phyloP scores from a whole-genome alignment of 202 grass and related monocot species.

The Saccharum hybrid region DNA sequence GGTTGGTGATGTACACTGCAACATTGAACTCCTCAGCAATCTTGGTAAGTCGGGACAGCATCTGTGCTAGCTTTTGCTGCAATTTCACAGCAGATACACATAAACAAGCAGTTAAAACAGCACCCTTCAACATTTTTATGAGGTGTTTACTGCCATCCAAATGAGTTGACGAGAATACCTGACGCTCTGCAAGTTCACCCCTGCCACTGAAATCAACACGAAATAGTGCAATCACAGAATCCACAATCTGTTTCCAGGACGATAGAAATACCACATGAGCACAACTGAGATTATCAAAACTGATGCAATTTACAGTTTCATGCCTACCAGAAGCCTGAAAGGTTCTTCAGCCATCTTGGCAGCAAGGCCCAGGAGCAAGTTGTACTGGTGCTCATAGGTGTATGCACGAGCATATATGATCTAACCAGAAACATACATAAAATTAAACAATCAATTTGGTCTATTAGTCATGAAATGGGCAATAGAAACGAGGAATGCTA shows the following conservation, averaged over 20 bases:
- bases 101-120: constrained; percentile 33
- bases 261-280: constrained; percentile 28
- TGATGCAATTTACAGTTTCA: neutral
- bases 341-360: constrained; percentile 99
- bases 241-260: constrained; percentile 67
- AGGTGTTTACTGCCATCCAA: constrained; percentile 58
- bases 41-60: constrained; percentile 93
- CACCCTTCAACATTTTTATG: neutral
- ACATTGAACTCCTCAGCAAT: constrained; percentile 99
- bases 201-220: constrained; percentile 89
- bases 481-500: neutral
- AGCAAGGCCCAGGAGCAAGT: constrained; percentile 91
- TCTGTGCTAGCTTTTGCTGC: constrained; percentile 96
- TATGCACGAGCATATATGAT: constrained; percentile 99
- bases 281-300: constrained; percentile 15
- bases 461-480: neutral
- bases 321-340: constrained; percentile 82
- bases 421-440: constrained; percentile 45
- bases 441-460: neutral
- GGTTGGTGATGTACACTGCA: constrained; percentile 96
- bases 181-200: constrained; percentile 83
- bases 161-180: constrained; percentile 53
- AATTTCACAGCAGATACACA: constrained; percentile 28
- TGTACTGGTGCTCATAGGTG: constrained; percentile 95
- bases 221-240: constrained; percentile 91